A percentile compares a stretch with the other conserved stretches of the same genome.
These are phyloP conservation scores for Naganishia randhawae DNA, from an alignment of 768 basidiomycete genomes.

Conservation along the genomic window DNA sequence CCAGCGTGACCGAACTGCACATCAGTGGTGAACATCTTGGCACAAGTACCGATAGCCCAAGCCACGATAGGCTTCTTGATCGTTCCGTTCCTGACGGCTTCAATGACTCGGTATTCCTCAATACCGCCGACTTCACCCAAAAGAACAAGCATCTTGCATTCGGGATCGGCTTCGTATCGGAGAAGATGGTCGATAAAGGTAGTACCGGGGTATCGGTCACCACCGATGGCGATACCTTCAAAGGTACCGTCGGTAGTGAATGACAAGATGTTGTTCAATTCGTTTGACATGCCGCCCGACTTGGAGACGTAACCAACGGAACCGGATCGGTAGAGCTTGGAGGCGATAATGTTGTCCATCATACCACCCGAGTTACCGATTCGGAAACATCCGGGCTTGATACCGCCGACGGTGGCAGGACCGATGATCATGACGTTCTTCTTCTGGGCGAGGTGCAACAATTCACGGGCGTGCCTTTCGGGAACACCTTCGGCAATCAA, in stretches of 20 bases:
- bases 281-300: conserved; percentile 99
- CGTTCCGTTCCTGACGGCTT: conserved; percentile 84
- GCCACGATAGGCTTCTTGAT: conserved; percentile 99
- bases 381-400: conserved; percentile 99
- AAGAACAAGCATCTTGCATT: conserved; percentile 98
- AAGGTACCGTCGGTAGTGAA: conserved; percentile 95
- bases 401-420: conserved; percentile 97
- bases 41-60: conserved; percentile 99
- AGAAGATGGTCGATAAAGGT: conserved; percentile 99
- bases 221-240: conserved; percentile 99
- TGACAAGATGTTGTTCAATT: conserved; percentile 98
- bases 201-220: conserved; percentile 96
- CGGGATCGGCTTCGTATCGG: conserved; percentile 93
- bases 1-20: conserved; percentile 99
- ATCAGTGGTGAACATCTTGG: conserved; percentile 99
- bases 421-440: conserved; percentile 90
- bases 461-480: conserved; percentile 92
- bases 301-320: conserved; percentile 99
- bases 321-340: conserved; percentile 95
- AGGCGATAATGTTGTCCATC: conserved; percentile 99
- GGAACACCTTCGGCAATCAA: conserved; percentile 99
- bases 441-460: conserved; percentile 78
- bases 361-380: conserved; percentile 99
- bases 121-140: conserved; percentile 98
- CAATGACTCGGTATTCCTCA: conserved; percentile 98